These are phyloP conservation scores for Croton laevigatus DNA, from an alignment of 441 rosid genomes.

Conservation along the genomic window DNA sequence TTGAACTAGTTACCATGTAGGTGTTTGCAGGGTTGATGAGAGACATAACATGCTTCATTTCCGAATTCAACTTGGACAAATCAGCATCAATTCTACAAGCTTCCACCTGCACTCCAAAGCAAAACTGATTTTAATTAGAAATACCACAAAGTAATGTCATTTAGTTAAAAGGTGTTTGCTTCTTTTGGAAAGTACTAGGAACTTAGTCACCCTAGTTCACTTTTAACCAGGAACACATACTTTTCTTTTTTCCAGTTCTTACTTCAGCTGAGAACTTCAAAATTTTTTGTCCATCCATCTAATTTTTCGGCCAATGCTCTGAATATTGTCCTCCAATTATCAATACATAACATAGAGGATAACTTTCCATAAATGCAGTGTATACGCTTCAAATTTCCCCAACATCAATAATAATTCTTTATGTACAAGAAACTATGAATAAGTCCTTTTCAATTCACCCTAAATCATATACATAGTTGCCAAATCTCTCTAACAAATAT, in stretches of 20 bases:
- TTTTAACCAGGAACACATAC: not conserved
- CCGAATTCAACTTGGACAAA: conserved; percentile 54
- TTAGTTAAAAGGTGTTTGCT: not conserved
- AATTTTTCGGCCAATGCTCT: not conserved
- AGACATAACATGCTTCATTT: conserved; percentile 71
- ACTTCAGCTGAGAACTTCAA: not conserved
- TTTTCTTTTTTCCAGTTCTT: not conserved
- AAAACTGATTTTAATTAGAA: conserved; percentile 17
- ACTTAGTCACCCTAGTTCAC: conserved; percentile 1
- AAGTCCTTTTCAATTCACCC: not conserved
- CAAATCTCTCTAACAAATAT: not conserved
- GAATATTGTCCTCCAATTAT: conserved; percentile 3
- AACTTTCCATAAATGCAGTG: not conserved
- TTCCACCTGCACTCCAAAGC: conserved; percentile 69
- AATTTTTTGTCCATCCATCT: not conserved
- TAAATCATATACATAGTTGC: not conserved
- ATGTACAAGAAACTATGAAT: conserved; percentile 1
- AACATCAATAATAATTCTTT: conserved; percentile 3
- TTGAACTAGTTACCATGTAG: conserved; percentile 58
- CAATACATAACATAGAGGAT: not conserved
- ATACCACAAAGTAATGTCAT: not conserved
- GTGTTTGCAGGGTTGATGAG: conserved; percentile 85
- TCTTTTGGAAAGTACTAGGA: not conserved
- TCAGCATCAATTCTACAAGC: conserved; percentile 87
- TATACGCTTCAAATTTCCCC: not conserved